A percentile compares a stretch with the other conserved stretches of the same genome.
phyloP scores from a whole-genome alignment of 2,329 filamentous ascomycete genomes.

The Nothophoma quercina region DNA sequence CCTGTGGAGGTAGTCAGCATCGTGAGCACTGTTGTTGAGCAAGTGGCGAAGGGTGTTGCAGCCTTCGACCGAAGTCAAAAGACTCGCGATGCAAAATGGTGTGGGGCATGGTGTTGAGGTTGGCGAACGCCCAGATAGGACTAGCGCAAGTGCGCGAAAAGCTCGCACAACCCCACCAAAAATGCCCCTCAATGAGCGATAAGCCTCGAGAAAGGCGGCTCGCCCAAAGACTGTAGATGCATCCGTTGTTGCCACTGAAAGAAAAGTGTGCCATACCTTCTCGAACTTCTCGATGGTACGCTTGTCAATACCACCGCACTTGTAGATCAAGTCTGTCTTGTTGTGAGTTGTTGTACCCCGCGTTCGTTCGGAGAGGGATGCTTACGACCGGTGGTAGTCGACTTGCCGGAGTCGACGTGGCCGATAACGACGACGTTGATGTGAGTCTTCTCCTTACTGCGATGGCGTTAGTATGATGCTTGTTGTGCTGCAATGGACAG shows the following conservation, averaged over 20 bases:
- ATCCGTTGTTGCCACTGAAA: constrained; percentile 10
- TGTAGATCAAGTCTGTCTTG: constrained; percentile 92
- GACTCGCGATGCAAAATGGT: constrained; percentile 16
- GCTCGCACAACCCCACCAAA: constrained; percentile 52
- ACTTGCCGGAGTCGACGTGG: constrained; percentile 99
- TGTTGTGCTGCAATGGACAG: constrained; percentile 4
- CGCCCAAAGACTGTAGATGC: constrained; percentile 26
- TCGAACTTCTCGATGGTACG: constrained; percentile 99
- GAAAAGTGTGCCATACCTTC: constrained; percentile 74
- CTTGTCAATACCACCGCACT: constrained; percentile 99
- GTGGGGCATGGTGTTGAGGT: constrained; percentile 46
- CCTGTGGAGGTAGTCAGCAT: constrained; percentile 64
- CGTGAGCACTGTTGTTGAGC: constrained; percentile 25
- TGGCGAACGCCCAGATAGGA: constrained; percentile 38
- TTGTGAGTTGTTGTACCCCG: constrained; percentile 41
- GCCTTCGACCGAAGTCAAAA: constrained; percentile 6
- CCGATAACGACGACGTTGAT: constrained; percentile 97
- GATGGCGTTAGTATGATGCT: constrained; percentile 43
- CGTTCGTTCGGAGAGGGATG: constrained; percentile 40
- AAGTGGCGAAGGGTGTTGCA: neutral
- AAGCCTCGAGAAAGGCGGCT: constrained; percentile 38
- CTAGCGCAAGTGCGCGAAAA: constrained; percentile 49
- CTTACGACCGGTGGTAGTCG: constrained; percentile 88
- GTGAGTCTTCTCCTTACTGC: constrained; percentile 93
- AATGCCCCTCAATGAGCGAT: constrained; percentile 48